Conservation (phyloP, 805 yeast genomes). For the Monosporozyma unispora region DNA sequence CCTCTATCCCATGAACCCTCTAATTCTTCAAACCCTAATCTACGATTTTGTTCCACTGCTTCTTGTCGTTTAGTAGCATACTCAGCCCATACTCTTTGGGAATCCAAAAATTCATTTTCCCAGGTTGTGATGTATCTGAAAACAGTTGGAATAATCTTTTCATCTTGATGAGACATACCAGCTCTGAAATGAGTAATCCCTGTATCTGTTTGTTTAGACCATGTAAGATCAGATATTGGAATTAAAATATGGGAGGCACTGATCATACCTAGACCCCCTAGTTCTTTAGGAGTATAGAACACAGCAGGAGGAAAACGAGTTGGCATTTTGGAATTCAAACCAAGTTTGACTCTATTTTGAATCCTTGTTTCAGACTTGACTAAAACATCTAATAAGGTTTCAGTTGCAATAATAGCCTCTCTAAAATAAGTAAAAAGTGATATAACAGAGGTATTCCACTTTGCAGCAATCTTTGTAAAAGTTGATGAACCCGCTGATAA, state of each 20-base stretch:
- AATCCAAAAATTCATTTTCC: constrained; percentile 93
- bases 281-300: constrained; percentile 92
- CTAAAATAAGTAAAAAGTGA: constrained; percentile 83
- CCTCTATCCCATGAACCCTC: constrained; percentile 97
- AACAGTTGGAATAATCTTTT: constrained; percentile 80
- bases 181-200: constrained; percentile 91
- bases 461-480: constrained; percentile 85
- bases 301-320: constrained; percentile 98
- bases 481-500: constrained; percentile 96
- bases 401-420: constrained; percentile 86
- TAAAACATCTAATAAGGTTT: constrained; percentile 62
- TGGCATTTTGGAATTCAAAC: constrained; percentile 96
- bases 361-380: constrained; percentile 90
- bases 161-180: constrained; percentile 80
- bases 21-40: constrained; percentile 84
- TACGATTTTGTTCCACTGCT: constrained; percentile 74
- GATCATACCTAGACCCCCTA: constrained; percentile 96
- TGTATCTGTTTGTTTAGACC: constrained; percentile 90
- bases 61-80: constrained; percentile 84
- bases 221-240: constrained; percentile 83
- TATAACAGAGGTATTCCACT: constrained; percentile 90
- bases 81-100: constrained; percentile 97
- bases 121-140: constrained; percentile 89
- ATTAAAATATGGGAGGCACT: constrained; percentile 94
- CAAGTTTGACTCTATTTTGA: constrained; percentile 90